Conservation (phyloP, 1,284 basidiomycete genomes). For the Anthracocystis walkeri region DNA sequence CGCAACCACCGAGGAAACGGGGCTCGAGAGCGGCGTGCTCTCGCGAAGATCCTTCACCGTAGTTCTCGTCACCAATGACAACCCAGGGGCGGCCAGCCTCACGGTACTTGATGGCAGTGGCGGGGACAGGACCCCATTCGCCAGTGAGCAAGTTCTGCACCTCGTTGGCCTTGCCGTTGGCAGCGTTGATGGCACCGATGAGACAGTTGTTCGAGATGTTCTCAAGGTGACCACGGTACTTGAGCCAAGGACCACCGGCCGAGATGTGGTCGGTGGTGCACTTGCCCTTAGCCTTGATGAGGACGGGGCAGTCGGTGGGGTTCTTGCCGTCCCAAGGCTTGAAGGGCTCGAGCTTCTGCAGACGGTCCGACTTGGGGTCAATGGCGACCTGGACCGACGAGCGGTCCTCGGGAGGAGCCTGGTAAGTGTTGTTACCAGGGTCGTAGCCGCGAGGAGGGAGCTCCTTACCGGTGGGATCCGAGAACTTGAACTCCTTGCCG, state of each 20-base stretch:
- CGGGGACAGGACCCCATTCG: constrained; percentile 86
- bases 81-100: constrained; percentile 93
- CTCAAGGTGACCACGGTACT: constrained; percentile 98
- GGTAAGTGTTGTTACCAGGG: constrained; percentile 96
- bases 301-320: constrained; percentile 85
- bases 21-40: constrained; percentile 98
- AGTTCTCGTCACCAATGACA: constrained; percentile 84
- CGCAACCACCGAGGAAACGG: constrained; percentile 92
- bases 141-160: constrained; percentile 89
- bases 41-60: constrained; percentile 97
- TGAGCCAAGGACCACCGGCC: constrained; percentile 98
- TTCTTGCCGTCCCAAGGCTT: constrained; percentile 92
- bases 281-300: constrained; percentile 99
- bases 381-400: constrained; percentile 86
- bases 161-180: constrained; percentile 96
- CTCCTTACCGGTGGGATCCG: constrained; percentile 86
- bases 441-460: constrained; percentile 96
- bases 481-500: constrained; percentile 98
- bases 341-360: constrained; percentile 94
- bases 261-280: constrained; percentile 84
- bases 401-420: constrained; percentile 89
- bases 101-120: constrained; percentile 87
- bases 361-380: constrained; percentile 88
- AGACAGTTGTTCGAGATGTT: constrained; percentile 99
- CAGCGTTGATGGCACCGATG: constrained; percentile 92